These are phyloP conservation scores for Euphorbia pulcherrima DNA, from an alignment of 345 rosid species.

Conservation along the genomic window DNA sequence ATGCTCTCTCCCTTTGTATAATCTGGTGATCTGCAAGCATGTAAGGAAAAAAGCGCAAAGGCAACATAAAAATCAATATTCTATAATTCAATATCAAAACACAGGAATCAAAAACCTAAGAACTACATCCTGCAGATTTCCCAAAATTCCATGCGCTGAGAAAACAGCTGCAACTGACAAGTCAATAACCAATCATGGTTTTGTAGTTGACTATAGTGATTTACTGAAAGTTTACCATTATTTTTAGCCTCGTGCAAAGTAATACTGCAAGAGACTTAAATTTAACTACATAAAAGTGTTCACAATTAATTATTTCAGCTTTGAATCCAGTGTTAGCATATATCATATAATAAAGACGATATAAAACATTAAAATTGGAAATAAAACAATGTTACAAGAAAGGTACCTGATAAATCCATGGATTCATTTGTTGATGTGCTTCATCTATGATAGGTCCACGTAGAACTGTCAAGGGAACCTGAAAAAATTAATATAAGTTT, in stretches of 20 bases:
- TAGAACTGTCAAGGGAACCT: conserved; percentile 63
- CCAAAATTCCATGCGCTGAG: not conserved
- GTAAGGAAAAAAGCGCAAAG: not conserved
- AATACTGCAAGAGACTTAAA: not conserved
- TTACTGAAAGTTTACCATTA: not conserved
- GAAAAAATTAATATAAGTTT: conserved; percentile 25
- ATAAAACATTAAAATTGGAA: conserved; percentile 8
- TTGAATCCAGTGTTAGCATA: conserved; percentile 5
- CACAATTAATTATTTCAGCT: not conserved
- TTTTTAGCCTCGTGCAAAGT: not conserved
- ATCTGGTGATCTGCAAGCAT: conserved; percentile 61
- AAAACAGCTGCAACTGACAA: not conserved
- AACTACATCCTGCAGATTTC: conserved; percentile 8
- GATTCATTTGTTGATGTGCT: conserved; percentile 73
- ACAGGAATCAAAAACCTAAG: not conserved
- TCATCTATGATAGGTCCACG: conserved; percentile 76
- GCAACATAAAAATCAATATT: conserved; percentile 6
- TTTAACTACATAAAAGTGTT: not conserved
- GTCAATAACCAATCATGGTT: not conserved
- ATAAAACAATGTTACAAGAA: conserved; percentile 11
- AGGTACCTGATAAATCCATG: conserved; percentile 85
- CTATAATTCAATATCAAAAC: not conserved
- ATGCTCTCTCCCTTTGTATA: conserved; percentile 81
- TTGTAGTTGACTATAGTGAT: not conserved
- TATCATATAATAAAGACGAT: not conserved